These are phyloP conservation scores for Neohortaea acidophila DNA, from an alignment of 495 filamentous ascomycete species.

Conservation along the genomic window DNA sequence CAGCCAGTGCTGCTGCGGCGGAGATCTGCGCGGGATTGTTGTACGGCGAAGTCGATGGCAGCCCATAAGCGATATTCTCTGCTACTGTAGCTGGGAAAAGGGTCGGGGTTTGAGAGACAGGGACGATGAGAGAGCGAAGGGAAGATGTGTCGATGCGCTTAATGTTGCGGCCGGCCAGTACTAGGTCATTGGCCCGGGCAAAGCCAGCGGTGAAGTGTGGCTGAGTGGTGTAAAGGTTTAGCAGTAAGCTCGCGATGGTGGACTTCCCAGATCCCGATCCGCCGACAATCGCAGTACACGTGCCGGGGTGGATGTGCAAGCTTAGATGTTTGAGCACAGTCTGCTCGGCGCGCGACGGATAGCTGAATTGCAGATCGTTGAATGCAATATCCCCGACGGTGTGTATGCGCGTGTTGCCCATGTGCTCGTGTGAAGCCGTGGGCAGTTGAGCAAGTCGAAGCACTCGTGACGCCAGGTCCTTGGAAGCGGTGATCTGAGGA, in stretches of 20 bases:
- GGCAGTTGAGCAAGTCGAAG: slow-evolving; percentile 55
- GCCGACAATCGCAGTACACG: slow-evolving; percentile 63
- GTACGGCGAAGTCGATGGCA: slow-evolving; percentile 34
- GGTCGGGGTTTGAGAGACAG: slow-evolving; percentile 65
- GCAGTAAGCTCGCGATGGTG: slow-evolving; percentile 61
- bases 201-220: slow-evolving; percentile 13
- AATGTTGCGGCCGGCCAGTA: slow-evolving; percentile 42
- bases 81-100: slow-evolving; percentile 60
- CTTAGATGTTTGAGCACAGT: slow-evolving; percentile 43
- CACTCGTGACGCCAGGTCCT: slow-evolving; percentile 55
- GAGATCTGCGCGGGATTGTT: slow-evolving; percentile 30
- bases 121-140: slow-evolving; percentile 52
- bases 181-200: slow-evolving; percentile 28
- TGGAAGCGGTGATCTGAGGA: slow-evolving; percentile 63
- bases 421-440: slow-evolving; percentile 47
- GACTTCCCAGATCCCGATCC: slow-evolving; percentile 79
- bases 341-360: slow-evolving; percentile 42
- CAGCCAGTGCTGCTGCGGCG: slow-evolving; percentile 48
- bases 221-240: slow-evolving; percentile 41
- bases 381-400: slow-evolving; percentile 47
- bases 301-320: slow-evolving; percentile 42
- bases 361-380: slow-evolving; percentile 47
- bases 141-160: slow-evolving; percentile 40
- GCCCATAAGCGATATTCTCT: slow-evolving; percentile 70
- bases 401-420: slow-evolving; percentile 30